These are phyloP conservation scores for Papiliotrema fonsecae DNA, from an alignment of 1,284 basidiomycete genomes.

Conservation along the genomic window DNA sequence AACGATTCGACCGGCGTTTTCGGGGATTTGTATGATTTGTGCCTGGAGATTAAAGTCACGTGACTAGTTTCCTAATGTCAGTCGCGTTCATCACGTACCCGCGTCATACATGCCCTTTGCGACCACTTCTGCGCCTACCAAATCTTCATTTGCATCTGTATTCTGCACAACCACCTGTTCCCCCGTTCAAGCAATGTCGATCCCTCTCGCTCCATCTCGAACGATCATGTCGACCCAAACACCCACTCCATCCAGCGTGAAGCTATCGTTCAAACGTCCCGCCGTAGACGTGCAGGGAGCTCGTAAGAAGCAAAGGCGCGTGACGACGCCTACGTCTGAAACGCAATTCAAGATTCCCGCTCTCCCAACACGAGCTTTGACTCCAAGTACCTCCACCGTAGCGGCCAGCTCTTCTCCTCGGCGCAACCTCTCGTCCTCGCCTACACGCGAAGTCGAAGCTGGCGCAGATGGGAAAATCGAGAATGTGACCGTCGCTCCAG, in stretches of 20 bases:
- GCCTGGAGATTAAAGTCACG: neutral
- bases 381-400: conserved; percentile 41
- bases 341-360: conserved; percentile 18
- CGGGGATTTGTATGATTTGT: neutral
- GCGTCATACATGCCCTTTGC: too few species aligned
- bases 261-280: neutral
- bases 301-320: neutral
- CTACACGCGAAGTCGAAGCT: conserved; percentile 1
- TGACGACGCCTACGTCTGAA: neutral
- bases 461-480: conserved; percentile 2
- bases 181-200: neutral
- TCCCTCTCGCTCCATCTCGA: neutral
- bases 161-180: neutral
- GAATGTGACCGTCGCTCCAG: conserved; percentile 10
- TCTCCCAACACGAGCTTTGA: conserved; percentile 16
- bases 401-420: conserved; percentile 39
- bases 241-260: neutral
- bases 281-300: neutral
- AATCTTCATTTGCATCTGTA: neutral
- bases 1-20: neutral
- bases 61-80: neutral
- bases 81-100: neutral
- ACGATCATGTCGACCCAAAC: neutral
- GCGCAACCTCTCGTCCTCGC: conserved; percentile 13
- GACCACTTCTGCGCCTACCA: too few species aligned